Conservation (phyloP, 1,284 basidiomycete species). For the Mrakiaceae sp. region DNA sequence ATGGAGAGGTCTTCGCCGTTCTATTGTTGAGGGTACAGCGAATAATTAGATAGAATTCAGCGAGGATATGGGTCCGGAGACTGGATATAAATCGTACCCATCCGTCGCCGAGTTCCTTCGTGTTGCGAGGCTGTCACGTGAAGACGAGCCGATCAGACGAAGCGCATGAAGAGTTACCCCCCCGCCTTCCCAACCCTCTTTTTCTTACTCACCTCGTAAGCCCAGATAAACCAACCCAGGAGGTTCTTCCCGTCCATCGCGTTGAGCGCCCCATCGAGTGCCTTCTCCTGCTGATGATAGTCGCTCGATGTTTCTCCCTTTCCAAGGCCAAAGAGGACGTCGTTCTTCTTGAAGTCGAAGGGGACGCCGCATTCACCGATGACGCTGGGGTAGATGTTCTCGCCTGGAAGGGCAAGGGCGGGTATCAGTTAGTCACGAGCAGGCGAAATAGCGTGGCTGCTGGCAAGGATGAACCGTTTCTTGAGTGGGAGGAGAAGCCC, state of each 20-base stretch:
- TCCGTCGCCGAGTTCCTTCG: background rate
- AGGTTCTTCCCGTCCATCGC: background rate
- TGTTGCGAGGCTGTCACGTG: background rate
- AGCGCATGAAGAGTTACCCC: too few relatives aligned
- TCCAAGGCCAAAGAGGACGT: constrained; percentile 7
- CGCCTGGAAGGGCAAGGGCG: background rate
- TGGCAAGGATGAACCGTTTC: too few relatives aligned
- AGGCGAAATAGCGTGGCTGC: too few relatives aligned
- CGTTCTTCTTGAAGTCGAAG: background rate
- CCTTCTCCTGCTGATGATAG: background rate
- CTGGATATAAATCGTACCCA: background rate
- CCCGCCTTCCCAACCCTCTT: too few relatives aligned
- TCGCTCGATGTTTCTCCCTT: background rate
- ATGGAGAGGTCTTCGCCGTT: constrained; percentile 9
- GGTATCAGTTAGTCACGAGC: background rate
- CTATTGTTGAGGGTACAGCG: background rate
- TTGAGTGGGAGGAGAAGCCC: background rate
- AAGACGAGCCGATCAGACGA: background rate
- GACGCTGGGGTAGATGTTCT: background rate
- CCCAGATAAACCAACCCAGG: background rate
- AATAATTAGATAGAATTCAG: background rate
- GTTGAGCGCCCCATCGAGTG: background rate
- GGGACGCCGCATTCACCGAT: background rate
- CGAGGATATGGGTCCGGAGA: background rate
- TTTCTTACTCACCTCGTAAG: background rate